These are phyloP conservation scores for Xylaria sp. DNA, from an alignment of 2,329 filamentous ascomycete species.

Conservation along the genomic window DNA sequence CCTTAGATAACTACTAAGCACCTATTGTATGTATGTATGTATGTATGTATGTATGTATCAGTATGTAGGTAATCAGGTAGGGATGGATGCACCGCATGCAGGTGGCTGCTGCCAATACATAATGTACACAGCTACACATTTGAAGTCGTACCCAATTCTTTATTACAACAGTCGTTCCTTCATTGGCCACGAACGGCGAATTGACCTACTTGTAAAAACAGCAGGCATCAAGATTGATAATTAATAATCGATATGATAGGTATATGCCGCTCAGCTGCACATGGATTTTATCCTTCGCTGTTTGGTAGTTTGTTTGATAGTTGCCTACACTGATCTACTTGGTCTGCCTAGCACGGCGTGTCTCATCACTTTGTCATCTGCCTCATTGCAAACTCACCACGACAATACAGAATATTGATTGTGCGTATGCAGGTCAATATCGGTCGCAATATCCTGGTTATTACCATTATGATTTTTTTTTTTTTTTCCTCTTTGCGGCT, in stretches of 20 bases:
- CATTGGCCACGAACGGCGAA: not conserved
- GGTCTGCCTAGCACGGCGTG: too few species aligned
- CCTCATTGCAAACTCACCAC: not conserved
- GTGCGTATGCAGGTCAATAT: not conserved
- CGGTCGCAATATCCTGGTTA: not conserved
- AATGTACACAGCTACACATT: too few species aligned
- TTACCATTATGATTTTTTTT: not conserved
- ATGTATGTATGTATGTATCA: too few species aligned
- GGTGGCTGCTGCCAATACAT: too few species aligned
- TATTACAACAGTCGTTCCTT: not conserved
- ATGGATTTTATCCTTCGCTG: not conserved
- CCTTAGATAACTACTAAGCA: too few species aligned
- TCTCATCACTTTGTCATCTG: not conserved
- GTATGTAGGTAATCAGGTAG: too few species aligned
- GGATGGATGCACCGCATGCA: too few species aligned
- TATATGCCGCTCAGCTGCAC: not conserved
- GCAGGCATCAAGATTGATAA: not conserved
- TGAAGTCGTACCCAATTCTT: not conserved
- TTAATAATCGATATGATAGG: not conserved
- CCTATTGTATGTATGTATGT: too few species aligned
- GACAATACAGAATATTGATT: not conserved
- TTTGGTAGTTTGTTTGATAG: not conserved
- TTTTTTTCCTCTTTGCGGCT: not conserved
- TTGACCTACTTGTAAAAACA: not conserved
- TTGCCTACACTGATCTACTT: too few species aligned